These are phyloP conservation scores for Sideroxylon spinosum DNA, from an alignment of 179 eudicot species.

Conservation along the genomic window DNA sequence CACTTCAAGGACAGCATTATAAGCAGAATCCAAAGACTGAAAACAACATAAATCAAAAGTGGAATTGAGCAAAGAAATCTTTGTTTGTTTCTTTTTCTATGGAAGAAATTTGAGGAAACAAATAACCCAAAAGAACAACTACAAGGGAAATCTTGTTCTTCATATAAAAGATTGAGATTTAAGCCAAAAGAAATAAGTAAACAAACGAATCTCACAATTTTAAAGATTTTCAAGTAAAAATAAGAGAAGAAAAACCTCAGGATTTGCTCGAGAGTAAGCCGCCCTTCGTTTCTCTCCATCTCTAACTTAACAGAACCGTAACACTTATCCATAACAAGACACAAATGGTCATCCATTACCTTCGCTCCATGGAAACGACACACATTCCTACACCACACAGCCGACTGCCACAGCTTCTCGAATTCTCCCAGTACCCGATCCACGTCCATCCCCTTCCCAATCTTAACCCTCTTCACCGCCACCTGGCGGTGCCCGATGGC, in stretches of 20 bases:
- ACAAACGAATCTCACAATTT: not conserved
- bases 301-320: constrained; percentile 65
- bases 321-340: constrained; percentile 72
- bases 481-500: constrained; percentile 49
- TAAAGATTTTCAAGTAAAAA: not conserved
- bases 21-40: too few relatives aligned
- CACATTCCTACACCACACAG: constrained; percentile 93
- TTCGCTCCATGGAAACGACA: constrained; percentile 67
- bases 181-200: not conserved
- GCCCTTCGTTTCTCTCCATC: constrained; percentile 70
- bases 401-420: constrained; percentile 54
- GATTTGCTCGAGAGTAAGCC: constrained; percentile 86
- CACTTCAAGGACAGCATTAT: not conserved
- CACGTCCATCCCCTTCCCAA: constrained; percentile 63
- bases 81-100: too few relatives aligned
- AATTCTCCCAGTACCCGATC: constrained; percentile 67
- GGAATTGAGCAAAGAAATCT: too few relatives aligned
- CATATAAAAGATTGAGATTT: too few relatives aligned
- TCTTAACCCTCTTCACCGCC: constrained; percentile 69
- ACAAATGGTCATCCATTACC: constrained; percentile 45
- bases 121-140: not conserved
- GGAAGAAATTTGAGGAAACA: too few relatives aligned
- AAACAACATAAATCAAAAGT: too few relatives aligned
- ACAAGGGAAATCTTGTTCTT: not conserved
- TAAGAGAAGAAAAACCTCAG: constrained; percentile 47